Conservation (phyloP, 768 basidiomycete species). For the Cubamyces sp. region DNA sequence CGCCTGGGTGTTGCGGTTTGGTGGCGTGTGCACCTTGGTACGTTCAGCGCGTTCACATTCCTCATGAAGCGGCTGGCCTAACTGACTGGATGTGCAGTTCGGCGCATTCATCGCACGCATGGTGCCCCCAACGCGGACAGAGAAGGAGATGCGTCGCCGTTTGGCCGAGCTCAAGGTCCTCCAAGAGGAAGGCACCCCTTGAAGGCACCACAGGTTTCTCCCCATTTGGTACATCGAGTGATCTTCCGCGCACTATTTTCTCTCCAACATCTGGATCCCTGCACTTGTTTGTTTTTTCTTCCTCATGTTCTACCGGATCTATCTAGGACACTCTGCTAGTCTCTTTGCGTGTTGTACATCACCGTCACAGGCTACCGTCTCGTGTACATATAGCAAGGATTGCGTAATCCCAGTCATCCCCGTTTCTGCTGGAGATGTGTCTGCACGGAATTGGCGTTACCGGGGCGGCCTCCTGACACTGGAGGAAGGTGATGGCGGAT, state of each 20-base stretch:
- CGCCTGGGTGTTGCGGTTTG: constrained; percentile 92
- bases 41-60: constrained; percentile 22
- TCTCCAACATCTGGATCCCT: not conserved
- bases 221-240: not conserved
- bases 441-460: constrained; percentile 57
- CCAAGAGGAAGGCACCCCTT: constrained; percentile 55
- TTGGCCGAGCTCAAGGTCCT: constrained; percentile 80
- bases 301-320: not conserved
- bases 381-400: constrained; percentile 47
- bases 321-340: constrained; percentile 2
- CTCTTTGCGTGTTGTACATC: constrained; percentile 18
- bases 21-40: constrained; percentile 81
- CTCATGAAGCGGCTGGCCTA: not conserved
- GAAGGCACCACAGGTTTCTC: not conserved
- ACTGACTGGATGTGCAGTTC: constrained; percentile 36
- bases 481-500: constrained; percentile 37
- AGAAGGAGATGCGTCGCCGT: constrained; percentile 85
- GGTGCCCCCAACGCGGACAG: constrained; percentile 89
- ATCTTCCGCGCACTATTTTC: not conserved
- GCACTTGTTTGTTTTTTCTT: not conserved
- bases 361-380: constrained; percentile 12
- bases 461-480: constrained; percentile 35
- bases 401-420: constrained; percentile 59
- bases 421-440: constrained; percentile 45
- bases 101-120: constrained; percentile 80